Conservation (phyloP, 2,329 filamentous ascomycete species). For the Plenodomus biglobosus region DNA sequence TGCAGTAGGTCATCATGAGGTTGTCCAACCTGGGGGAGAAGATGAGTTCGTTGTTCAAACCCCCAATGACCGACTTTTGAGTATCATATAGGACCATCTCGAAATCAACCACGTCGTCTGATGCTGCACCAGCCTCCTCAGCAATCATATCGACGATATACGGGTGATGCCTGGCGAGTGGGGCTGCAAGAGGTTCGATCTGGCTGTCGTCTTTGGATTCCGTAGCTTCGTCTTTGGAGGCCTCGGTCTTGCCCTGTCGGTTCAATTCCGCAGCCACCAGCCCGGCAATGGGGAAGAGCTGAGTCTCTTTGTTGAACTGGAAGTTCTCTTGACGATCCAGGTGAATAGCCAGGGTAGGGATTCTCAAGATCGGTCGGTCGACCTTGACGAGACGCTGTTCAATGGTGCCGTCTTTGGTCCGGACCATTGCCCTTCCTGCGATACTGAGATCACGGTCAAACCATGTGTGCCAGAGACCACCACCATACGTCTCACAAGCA, state of each 20-base stretch:
- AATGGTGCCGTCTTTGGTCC: constrained; percentile 70
- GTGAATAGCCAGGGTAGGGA: constrained; percentile 93
- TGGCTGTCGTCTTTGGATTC: constrained; percentile 43
- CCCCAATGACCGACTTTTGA: constrained; percentile 85
- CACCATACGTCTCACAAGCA: constrained; percentile 94
- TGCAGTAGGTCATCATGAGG: constrained; percentile 93
- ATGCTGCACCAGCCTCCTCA: constrained; percentile 69
- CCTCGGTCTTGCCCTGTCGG: constrained; percentile 60
- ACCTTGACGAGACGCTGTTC: constrained; percentile 86
- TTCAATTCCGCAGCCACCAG: constrained; percentile 87
- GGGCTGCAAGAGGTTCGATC: constrained; percentile 74
- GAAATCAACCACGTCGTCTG: constrained; percentile 81
- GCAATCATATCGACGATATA: constrained; percentile 85
- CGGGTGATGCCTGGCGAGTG: constrained; percentile 84
- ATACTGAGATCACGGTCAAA: constrained; percentile 94
- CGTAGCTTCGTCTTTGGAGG: constrained; percentile 50
- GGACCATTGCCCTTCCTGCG: constrained; percentile 84
- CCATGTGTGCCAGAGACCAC: constrained; percentile 97
- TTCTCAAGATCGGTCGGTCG: constrained; percentile 83
- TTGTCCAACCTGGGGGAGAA: constrained; percentile 97
- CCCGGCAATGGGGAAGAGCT: constrained; percentile 90
- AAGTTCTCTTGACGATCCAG: constrained; percentile 84
- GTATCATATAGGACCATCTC: constrained; percentile 97
- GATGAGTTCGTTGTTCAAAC: constrained; percentile 90
- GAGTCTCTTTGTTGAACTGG: constrained; percentile 94